Percentiles rank a stretch among this genome's conserved stretches.
Conservation (phyloP, 2,329 filamentous ascomycete species). For the Botrytis paeoniae region DNA sequence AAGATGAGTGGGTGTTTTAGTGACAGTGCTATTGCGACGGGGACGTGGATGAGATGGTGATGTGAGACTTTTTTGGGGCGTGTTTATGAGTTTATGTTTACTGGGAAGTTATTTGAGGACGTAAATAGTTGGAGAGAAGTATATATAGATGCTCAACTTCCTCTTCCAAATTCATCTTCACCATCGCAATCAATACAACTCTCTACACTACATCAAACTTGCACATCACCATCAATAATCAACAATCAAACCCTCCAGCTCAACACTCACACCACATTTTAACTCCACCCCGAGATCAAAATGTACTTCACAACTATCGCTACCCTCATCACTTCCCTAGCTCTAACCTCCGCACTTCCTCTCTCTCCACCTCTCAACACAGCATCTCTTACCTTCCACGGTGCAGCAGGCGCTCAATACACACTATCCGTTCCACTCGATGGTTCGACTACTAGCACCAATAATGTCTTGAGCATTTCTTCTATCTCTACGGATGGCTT, state of each 20-base stretch:
- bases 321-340: conserved; percentile 23
- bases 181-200: neutral
- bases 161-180: neutral
- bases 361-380: conserved; percentile 8
- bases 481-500: conserved; percentile 24
- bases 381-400: conserved; percentile 28
- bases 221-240: neutral
- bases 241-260: neutral
- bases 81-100: neutral
- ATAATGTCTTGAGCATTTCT: conserved; percentile 22
- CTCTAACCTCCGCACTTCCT: conserved; percentile 27
- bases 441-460: conserved; percentile 21
- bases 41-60: neutral
- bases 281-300: conserved; percentile 3
- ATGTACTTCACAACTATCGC: conserved; percentile 28
- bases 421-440: conserved; percentile 29
- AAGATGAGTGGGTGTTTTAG: neutral
- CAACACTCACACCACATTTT: neutral
- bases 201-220: neutral
- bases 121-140: neutral
- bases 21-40: neutral
- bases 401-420: conserved; percentile 31
- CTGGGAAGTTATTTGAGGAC: neutral
- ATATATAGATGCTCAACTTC: neutral
- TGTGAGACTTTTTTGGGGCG: neutral